Base-by-base conservation (phyloP, 176 grass and related monocot species). In the Alopecurus myosuroides region DNA sequence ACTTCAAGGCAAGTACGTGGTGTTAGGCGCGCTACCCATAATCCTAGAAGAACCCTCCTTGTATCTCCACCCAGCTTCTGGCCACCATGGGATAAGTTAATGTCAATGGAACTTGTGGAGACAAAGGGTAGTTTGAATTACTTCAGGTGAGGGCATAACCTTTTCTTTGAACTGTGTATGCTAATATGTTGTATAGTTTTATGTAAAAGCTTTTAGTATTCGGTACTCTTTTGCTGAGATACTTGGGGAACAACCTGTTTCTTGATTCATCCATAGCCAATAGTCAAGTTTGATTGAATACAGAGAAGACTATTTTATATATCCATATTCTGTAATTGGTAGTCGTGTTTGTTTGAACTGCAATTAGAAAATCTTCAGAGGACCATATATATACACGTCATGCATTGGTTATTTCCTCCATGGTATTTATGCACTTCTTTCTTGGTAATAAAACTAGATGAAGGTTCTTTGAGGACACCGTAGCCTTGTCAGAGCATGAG, bases 1-100 rank as follows among this genome's bases (percentile, higher is more conserved):
- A 88, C 82, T 77, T 94, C 83, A 62, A 99, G 93, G 75, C 89
- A 92, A 88, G 70, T 90, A 49, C 92, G 92, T 75, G 93, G 97
- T 82, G 88, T 73, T 40, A 94, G 89, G 78, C 97, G 85, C 36
- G 81, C 64, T 77, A 18, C 37, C 56, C 86, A 91, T 69, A 99
- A 96, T 74, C 89, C 94, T 73, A 95, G 97, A 90, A 95, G 82
- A 65, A 95, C 93, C 50, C 82, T 94, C 61, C 89, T 99, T 88
- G 77, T 95, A 76, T 90, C 97, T 82, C 86, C 97, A 78, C 86
- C 85, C 85, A 63, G 70, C 53, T 89, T 92, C 78, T 99, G 93
- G 93, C 84, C 91, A 61, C 85, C 88, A 75, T 99, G 97, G 97
- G 97, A 99, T 77, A 88, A 92, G 58, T 96, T 71, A 15, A 90